phyloP scores from a whole-genome alignment of 2,329 filamentous ascomycete genomes.

The Capronia americana region DNA sequence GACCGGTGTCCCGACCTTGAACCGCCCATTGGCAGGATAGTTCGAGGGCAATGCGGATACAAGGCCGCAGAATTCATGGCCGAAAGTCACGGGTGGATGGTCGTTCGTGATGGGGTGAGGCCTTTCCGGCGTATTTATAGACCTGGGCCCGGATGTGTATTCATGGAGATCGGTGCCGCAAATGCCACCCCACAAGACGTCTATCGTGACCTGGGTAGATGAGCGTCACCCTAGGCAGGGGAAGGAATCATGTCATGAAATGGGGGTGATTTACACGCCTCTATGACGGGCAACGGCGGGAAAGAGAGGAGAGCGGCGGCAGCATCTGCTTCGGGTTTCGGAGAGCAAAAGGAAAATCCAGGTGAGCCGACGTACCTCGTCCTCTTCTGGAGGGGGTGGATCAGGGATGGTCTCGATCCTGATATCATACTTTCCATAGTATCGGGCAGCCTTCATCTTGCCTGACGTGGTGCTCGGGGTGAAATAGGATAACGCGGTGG shows the following conservation, averaged over 20 bases:
- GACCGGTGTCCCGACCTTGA: constrained; percentile 54
- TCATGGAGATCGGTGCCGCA: constrained; percentile 50
- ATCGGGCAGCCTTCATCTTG: constrained; percentile 13
- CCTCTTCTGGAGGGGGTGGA: not conserved
- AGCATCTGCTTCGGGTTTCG: too few relatives aligned
- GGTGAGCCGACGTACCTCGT: too few relatives aligned
- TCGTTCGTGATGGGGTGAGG: constrained; percentile 61
- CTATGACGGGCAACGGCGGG: too few relatives aligned
- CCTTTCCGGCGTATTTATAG: constrained; percentile 42
- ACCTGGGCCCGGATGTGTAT: constrained; percentile 54
- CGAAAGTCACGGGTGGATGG: constrained; percentile 57
- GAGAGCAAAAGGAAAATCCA: too few relatives aligned
- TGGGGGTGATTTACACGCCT: too few relatives aligned
- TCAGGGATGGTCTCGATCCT: constrained; percentile 13
- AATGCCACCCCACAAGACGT: constrained; percentile 40
- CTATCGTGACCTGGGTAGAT: constrained; percentile 24
- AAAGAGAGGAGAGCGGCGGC: too few relatives aligned
- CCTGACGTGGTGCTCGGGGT: too few relatives aligned
- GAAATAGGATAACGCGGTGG: too few relatives aligned
- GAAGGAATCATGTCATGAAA: too few relatives aligned
- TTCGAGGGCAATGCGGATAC: constrained; percentile 38
- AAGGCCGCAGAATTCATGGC: constrained; percentile 60
- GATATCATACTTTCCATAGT: constrained; percentile 10
- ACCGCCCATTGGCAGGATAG: too few relatives aligned
- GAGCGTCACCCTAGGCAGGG: too few relatives aligned